These are phyloP conservation scores for Macaranga tanarius DNA, from an alignment of 441 rosid species.

Conservation along the genomic window DNA sequence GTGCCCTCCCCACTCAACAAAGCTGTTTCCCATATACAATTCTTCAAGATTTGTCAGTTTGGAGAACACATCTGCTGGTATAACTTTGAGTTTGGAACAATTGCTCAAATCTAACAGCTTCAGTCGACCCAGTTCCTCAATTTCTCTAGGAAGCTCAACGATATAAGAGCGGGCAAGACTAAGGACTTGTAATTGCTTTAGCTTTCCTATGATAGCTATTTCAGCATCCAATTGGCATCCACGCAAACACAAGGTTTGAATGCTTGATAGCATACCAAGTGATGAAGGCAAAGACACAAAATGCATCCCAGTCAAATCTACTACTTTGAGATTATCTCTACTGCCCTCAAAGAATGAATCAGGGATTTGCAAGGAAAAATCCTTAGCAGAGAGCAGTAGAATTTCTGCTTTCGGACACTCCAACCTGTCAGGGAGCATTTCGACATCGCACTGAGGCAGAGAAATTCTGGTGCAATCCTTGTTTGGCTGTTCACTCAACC, in stretches of 20 bases:
- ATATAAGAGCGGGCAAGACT: conserved; percentile 24
- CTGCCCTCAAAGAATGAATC: too few relatives aligned
- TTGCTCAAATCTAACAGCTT: conserved; percentile 24
- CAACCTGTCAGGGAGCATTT: neutral
- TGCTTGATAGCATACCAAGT: neutral
- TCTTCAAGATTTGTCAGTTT: conserved; percentile 28
- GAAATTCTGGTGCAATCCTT: neutral
- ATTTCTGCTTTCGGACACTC: neutral
- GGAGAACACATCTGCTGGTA: conserved; percentile 24
- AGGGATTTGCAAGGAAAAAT: too few relatives aligned
- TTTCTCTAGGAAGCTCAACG: conserved; percentile 19
- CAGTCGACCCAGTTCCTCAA: conserved; percentile 27
- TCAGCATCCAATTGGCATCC: conserved; percentile 10
- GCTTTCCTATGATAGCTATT: conserved; percentile 21
- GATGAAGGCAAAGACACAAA: too few relatives aligned
- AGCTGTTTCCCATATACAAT: conserved; percentile 4
- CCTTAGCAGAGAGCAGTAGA: neutral
- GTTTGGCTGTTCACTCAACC: neutral
- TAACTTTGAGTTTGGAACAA: conserved; percentile 7
- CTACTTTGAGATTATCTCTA: too few relatives aligned
- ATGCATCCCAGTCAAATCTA: too few relatives aligned
- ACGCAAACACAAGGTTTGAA: conserved; percentile 23
- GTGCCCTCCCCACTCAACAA: neutral
- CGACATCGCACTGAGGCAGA: neutral
- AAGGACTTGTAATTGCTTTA: conserved; percentile 34